Percentiles rank a stretch among this genome's conserved stretches.
phyloP scores from a whole-genome alignment of 2,329 filamentous ascomycete species.

The Cladosporium phlei region DNA sequence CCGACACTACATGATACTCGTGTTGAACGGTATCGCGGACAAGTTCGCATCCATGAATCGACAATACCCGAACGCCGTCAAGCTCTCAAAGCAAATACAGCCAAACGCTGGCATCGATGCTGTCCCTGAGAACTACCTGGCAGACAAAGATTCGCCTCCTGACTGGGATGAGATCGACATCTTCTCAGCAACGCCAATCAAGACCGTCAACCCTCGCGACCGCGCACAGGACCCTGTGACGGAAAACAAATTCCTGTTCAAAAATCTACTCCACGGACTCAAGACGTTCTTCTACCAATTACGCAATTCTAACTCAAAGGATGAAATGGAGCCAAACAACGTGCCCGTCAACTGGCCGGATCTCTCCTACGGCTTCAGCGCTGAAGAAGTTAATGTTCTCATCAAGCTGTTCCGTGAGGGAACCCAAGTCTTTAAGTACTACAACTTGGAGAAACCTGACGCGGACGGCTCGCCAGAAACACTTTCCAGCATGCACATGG shows the following conservation, averaged over 20 bases:
- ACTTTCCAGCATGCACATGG: conserved; percentile 91
- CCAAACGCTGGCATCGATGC: conserved; percentile 58
- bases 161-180: conserved; percentile 99
- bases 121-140: conserved; percentile 72
- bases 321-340: conserved; percentile 66
- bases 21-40: conserved; percentile 93
- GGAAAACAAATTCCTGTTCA: conserved; percentile 97
- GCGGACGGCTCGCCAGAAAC: conserved; percentile 66
- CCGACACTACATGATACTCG: conserved; percentile 92
- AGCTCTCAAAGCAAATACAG: conserved; percentile 73
- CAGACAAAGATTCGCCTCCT: conserved; percentile 72
- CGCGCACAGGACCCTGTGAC: conserved; percentile 82
- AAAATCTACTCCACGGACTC: conserved; percentile 88
- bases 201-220: conserved; percentile 85
- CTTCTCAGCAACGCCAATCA: conserved; percentile 92
- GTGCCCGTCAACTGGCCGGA: conserved; percentile 90
- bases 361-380: conserved; percentile 91
- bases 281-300: conserved; percentile 97
- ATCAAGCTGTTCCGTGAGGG: conserved; percentile 97
- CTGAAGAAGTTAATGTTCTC: conserved; percentile 93
- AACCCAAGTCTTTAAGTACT: conserved; percentile 93
- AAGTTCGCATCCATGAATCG: conserved; percentile 98
- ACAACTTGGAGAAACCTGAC: conserved; percentile 69
- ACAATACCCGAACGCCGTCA: conserved; percentile 91
- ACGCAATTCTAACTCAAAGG: conserved; percentile 75